Evolutionary conservation across 345 rosid species (phyloP), one percentile per base, ranked within the genome.

Genomic region (Excoecaria cochinchinensis): DNA sequence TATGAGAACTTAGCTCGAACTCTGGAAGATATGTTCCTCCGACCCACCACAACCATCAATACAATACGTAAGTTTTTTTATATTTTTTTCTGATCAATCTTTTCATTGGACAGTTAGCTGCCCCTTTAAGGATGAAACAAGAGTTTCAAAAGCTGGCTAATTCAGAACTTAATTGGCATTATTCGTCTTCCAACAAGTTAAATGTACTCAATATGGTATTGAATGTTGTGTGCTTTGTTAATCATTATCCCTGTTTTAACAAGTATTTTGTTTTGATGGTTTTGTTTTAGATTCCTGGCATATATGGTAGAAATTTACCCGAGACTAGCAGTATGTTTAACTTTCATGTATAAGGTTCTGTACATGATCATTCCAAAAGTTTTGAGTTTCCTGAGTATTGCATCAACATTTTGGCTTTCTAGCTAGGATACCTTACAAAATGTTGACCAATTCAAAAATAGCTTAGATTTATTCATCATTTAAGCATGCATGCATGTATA

Each of bases 11-110:
- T 95, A 82, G 96, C 92, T 19, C 82, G 78, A 67, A 80, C 92
- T 22, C 78, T 95, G 74, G 92, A 89, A 83, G 84, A 86, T 39
- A 93, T 93, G 99, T 95, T 95, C 83, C 79, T 79, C 53, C 77
- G 66, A 58, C 79, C 89, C 60, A 66, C 80, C 67, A 21, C 88
- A 74, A 79, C 77, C 71, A 65, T 50, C 57, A 73, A 56, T 74
- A 22, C 76, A 44, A 58, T 42, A 22, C 53, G 90, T 91, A 76
- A 89, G 89, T 74, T 75, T 78, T 82, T 19, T 53, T 53, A 42
- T 25, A 42, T 57, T 52, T 63, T 66, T 55, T 31, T 68, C 22
- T n/a, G 44, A 76, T 38, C 12, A 48, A 50, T 74, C 67, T 61
- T 66, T 25, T 36, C 47, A 70, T 58, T 38, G 46, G 70, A 21